Percentiles rank a stretch among this genome's conserved stretches.
These are phyloP conservation scores for Trichothecium sympodiale DNA, from an alignment of 2,329 filamentous ascomycete genomes.

Conservation along the genomic window DNA sequence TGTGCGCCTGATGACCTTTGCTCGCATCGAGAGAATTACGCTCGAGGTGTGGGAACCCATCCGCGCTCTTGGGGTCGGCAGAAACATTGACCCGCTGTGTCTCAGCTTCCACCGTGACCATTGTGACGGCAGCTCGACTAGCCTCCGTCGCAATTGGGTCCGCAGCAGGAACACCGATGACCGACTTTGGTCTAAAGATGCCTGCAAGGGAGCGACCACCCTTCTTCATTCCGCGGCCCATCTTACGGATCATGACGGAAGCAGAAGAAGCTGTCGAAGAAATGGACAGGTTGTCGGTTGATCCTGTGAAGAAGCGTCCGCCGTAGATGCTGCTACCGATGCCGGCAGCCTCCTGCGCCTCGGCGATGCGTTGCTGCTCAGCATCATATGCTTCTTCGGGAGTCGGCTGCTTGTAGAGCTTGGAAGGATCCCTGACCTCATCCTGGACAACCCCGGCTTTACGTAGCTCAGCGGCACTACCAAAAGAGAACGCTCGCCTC, in stretches of 20 bases:
- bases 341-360: constrained; percentile 83
- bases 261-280: constrained; percentile 84
- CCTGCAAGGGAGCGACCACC: constrained; percentile 83
- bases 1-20: constrained; percentile 32
- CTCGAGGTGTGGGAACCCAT: constrained; percentile 72
- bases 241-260: constrained; percentile 92
- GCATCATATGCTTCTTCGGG: constrained; percentile 61
- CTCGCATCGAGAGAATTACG: constrained; percentile 66
- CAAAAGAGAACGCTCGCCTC: constrained; percentile 89
- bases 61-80: constrained; percentile 53
- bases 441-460: constrained; percentile 41
- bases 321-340: constrained; percentile 92
- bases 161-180: constrained; percentile 64
- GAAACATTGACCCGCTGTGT: constrained; percentile 73
- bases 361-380: constrained; percentile 83
- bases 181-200: constrained; percentile 87
- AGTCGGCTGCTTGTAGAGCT: constrained; percentile 54
- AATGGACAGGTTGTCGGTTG: constrained; percentile 88
- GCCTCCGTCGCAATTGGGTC: constrained; percentile 56
- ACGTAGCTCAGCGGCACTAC: constrained; percentile 82
- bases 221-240: constrained; percentile 98
- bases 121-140: constrained; percentile 77
- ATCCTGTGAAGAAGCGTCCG: constrained; percentile 75
- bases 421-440: constrained; percentile 29
- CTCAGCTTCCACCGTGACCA: constrained; percentile 93